Percentiles rank a stretch among this genome's conserved stretches.
These are phyloP conservation scores for Aquilaria yunnanensis DNA, from an alignment of 345 rosid genomes.

Conservation along the genomic window DNA sequence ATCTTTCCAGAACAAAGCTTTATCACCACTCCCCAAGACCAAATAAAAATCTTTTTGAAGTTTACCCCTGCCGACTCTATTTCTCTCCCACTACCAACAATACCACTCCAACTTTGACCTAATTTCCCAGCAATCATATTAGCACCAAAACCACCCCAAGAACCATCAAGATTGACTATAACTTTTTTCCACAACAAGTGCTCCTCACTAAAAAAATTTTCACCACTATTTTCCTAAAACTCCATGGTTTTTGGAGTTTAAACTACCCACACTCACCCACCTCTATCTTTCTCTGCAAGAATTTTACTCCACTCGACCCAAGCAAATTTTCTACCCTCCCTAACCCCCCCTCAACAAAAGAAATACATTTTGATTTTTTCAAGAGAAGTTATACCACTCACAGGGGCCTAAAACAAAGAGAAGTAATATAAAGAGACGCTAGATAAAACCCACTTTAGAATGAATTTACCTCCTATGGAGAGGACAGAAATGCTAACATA, in stretches of 20 bases:
- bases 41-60: no score
- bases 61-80: not conserved
- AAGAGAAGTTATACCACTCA: not conserved
- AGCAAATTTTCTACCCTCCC: not conserved
- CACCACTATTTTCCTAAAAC: not conserved
- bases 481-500: not conserved
- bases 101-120: not conserved
- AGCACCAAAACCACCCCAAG: no score
- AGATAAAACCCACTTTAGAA: not conserved
- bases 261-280: not conserved
- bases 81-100: not conserved
- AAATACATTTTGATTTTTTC: not conserved
- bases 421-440: not conserved
- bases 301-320: not conserved
- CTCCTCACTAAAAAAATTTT: not conserved
- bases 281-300: not conserved
- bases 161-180: no score
- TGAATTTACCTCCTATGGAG: not conserved
- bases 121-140: no score
- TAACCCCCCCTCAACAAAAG: not conserved
- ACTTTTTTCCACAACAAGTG: not conserved
- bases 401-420: not conserved
- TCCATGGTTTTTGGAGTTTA: not conserved
- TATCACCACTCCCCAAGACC: not conserved
- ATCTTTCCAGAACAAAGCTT: not conserved